Conservation (phyloP, 2,329 filamentous ascomycete genomes). For the Anthostomella pinea region DNA sequence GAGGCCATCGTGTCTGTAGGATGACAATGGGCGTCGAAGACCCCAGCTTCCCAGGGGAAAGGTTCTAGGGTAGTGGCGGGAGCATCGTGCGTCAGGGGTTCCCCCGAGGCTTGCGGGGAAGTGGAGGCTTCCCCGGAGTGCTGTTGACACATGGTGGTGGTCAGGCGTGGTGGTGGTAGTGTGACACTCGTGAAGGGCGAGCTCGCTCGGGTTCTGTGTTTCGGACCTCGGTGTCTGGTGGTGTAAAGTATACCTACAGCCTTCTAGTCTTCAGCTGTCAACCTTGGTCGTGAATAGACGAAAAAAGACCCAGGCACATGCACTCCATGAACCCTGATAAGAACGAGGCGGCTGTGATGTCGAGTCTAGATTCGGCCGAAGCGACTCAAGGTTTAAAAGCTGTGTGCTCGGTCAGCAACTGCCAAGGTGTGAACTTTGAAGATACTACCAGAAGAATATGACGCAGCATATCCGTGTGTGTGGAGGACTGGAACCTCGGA, state of each 20-base stretch:
- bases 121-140: conserved; percentile 13
- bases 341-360: not conserved
- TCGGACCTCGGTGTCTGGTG: too few relatives aligned
- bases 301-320: not conserved
- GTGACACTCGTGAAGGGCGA: too few relatives aligned
- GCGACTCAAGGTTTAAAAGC: not conserved
- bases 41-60: conserved; percentile 68
- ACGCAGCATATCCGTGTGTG: too few relatives aligned
- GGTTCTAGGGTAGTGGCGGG: conserved; percentile 20
- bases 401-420: too few relatives aligned
- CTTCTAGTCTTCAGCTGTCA: not conserved
- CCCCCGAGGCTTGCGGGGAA: conserved; percentile 5
- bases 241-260: too few relatives aligned
- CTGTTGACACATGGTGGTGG: conserved; percentile 25
- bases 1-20: conserved; percentile 74
- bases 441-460: too few relatives aligned
- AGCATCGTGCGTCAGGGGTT: conserved; percentile 6
- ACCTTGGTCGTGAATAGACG: too few relatives aligned
- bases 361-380: not conserved
- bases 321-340: not conserved
- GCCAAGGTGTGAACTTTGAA: too few relatives aligned
- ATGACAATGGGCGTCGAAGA: conserved; percentile 81
- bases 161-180: too few relatives aligned
- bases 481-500: too few relatives aligned
- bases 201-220: too few relatives aligned